Percentiles rank a stretch among this genome's conserved stretches.
phyloP scores from a whole-genome alignment of 768 basidiomycete genomes.

The Trametes villosa region DNA sequence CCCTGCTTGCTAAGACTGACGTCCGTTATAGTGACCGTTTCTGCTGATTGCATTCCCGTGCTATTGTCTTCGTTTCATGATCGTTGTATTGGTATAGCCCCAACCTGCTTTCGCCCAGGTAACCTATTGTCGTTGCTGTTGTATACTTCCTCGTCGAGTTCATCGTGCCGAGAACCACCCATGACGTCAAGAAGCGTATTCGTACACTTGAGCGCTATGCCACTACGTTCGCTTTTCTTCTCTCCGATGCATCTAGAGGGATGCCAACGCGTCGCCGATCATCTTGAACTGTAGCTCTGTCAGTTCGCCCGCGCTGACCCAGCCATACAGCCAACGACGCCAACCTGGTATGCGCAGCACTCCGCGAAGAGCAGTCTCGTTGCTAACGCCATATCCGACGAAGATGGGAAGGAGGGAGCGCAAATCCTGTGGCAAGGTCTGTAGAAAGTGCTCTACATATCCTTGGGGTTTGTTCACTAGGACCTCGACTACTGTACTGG shows the following conservation, averaged over 20 bases:
- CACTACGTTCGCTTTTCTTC: background rate
- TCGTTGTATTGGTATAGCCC: conserved; percentile 11
- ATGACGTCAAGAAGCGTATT: background rate
- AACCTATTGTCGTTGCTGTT: too few relatives aligned
- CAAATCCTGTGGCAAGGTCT: conserved; percentile 1
- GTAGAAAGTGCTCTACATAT: background rate
- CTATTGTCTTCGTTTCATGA: background rate
- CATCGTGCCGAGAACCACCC: background rate
- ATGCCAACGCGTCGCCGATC: conserved; percentile 8
- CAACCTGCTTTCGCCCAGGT: too few relatives aligned
- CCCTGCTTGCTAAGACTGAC: background rate
- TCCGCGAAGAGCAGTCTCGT: conserved; percentile 2
- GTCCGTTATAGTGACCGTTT: conserved; percentile 43
- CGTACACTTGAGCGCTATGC: background rate
- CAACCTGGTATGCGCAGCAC: conserved; percentile 3
- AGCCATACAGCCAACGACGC: conserved; percentile 16
- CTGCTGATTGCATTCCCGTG: conserved; percentile 27
- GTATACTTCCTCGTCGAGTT: background rate
- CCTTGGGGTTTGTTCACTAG: background rate
- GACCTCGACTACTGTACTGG: background rate
- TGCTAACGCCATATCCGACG: background rate
- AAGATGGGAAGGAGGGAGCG: conserved; percentile 8
- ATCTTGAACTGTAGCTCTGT: conserved; percentile 19
- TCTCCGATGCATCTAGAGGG: background rate
- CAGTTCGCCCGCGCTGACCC: conserved; percentile 12